These are phyloP conservation scores for Exsudoporus frostii DNA, from an alignment of 768 basidiomycete species.

Conservation along the genomic window DNA sequence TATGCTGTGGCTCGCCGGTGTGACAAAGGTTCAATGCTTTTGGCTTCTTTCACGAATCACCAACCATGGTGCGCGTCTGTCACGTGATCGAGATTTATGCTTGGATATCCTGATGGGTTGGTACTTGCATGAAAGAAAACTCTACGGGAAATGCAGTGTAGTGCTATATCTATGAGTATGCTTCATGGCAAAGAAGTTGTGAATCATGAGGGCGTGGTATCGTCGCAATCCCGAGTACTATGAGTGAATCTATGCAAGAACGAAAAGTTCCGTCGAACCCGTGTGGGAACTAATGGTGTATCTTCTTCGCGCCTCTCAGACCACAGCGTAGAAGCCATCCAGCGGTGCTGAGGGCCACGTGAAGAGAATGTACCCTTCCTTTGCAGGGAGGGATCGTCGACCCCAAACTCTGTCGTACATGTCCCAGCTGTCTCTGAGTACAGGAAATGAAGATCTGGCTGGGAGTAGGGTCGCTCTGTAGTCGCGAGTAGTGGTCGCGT, in stretches of 20 bases:
- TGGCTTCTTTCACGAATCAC: neutral
- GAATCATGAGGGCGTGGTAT: constrained; percentile 7
- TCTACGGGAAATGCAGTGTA: constrained; percentile 14
- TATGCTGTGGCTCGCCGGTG: constrained; percentile 2
- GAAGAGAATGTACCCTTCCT: constrained; percentile 15
- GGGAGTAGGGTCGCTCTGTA: constrained; percentile 27
- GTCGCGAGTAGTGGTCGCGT: constrained; percentile 10
- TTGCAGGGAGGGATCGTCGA: constrained; percentile 8
- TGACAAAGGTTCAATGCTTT: neutral
- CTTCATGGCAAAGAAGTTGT: constrained; percentile 2
- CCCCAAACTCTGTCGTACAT: constrained; percentile 25
- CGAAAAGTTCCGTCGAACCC: constrained; percentile 33
- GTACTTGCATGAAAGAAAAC: neutral
- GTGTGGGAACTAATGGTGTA: constrained; percentile 13
- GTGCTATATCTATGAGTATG: constrained; percentile 16
- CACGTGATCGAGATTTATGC: constrained; percentile 26
- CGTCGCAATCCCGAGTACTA: constrained; percentile 7
- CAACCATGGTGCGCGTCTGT: constrained; percentile 18
- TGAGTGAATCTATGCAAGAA: constrained; percentile 36
- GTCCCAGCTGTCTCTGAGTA: constrained; percentile 13
- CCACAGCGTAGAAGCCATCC: constrained; percentile 15
- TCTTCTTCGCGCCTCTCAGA: constrained; percentile 16
- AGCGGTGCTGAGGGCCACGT: constrained; percentile 21
- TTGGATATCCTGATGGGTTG: too few relatives aligned
- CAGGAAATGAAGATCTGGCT: constrained; percentile 29